Evolutionary conservation across 257 asterid genomes (phyloP).

Genomic region (Solanum neorickii): DNA sequence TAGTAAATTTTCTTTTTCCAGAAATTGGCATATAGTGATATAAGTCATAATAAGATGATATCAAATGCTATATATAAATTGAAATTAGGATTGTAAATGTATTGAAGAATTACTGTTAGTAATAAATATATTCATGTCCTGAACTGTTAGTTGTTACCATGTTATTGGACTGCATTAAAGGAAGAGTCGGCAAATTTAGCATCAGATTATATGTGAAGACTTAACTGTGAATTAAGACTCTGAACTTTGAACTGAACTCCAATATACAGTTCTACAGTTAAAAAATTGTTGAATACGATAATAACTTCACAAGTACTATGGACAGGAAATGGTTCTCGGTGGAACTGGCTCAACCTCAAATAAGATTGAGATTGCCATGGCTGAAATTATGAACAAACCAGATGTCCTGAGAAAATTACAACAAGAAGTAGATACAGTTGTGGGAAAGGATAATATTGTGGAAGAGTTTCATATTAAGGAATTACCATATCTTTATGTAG

Average conservation of each 20-base stretch:
- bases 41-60: neutral
- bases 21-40: neutral
- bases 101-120: too few species aligned
- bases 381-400: conserved; percentile 56
- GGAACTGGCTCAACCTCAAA: conserved; percentile 70
- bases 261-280: neutral
- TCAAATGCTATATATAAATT: too few species aligned
- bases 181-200: too few species aligned
- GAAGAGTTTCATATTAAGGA: conserved; percentile 45
- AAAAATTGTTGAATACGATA: neutral
- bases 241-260: neutral
- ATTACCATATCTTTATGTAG: conserved; percentile 36
- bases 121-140: too few species aligned
- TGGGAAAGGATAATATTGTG: conserved; percentile 26
- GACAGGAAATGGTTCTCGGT: conserved; percentile 61
- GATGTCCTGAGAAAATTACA: conserved; percentile 24
- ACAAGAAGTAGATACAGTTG: conserved; percentile 34
- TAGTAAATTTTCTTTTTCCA: too few species aligned
- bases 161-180: too few species aligned
- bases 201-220: too few species aligned
- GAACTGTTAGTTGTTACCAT: too few species aligned
- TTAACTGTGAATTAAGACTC: too few species aligned
- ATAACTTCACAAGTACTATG: neutral
- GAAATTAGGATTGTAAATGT: too few species aligned
- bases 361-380: conserved; percentile 46